phyloP scores from a whole-genome alignment of 106 monocot species.

The Acanthochlamys bracteata region DNA sequence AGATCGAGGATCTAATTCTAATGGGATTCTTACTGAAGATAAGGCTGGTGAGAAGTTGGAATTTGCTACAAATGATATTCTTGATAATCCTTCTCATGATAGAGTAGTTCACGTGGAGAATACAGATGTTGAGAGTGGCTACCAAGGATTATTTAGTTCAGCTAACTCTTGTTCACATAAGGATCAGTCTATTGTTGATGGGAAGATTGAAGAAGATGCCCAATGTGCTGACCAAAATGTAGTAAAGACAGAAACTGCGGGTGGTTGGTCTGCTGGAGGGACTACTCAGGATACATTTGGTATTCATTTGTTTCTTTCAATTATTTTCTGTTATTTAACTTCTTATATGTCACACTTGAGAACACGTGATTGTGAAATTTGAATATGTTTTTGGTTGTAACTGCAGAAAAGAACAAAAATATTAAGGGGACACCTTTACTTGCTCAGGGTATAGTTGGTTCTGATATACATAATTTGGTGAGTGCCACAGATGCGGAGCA shows the following conservation, averaged over 20 bases:
- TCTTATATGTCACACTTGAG: too few relatives aligned
- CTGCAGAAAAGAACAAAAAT: neutral
- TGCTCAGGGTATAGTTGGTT: neutral
- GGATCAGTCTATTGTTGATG: constrained; percentile 4
- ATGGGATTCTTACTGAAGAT: constrained; percentile 10
- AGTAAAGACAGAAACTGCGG: constrained; percentile 1
- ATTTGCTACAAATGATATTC: neutral
- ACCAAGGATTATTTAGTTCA: constrained; percentile 1
- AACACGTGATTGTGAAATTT: too few relatives aligned
- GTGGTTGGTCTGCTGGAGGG: constrained; percentile 4
- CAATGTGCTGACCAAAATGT: constrained; percentile 12
- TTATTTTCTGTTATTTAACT: neutral
- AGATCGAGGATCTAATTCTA: neutral
- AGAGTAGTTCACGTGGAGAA: neutral
- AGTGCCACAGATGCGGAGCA: neutral
- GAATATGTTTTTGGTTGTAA: neutral
- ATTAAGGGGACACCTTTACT: neutral
- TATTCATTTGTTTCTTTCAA: neutral
- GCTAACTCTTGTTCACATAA: neutral
- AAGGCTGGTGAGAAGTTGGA: constrained; percentile 5
- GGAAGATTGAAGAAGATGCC: constrained; percentile 5
- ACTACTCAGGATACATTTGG: constrained; percentile 10
- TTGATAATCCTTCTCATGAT: constrained; percentile 8
- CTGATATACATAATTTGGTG: neutral
- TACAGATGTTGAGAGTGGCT: constrained; percentile 6